phyloP scores from a whole-genome alignment of 2,329 filamentous ascomycete genomes.

The Tothia fuscella region DNA sequence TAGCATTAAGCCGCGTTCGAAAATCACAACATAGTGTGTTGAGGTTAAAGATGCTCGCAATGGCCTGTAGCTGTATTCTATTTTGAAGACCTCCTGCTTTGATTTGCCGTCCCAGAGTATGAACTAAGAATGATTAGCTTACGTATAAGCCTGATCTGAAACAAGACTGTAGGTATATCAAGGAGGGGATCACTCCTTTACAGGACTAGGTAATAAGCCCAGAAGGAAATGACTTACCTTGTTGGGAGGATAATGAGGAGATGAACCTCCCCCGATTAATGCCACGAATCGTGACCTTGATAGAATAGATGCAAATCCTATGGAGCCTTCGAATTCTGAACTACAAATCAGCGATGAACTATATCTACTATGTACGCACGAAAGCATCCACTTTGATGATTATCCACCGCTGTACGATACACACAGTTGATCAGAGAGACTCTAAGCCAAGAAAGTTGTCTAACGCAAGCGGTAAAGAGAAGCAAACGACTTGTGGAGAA shows the following conservation, averaged over 20 bases:
- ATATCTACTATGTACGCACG: background rate
- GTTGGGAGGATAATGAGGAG: constrained; percentile 76
- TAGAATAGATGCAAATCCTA: constrained; percentile 77
- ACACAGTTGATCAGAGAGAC: background rate
- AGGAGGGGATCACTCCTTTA: background rate
- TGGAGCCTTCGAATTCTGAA: constrained; percentile 45
- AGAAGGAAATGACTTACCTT: constrained; percentile 41
- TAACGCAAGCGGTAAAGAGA: background rate
- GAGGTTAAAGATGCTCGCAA: constrained; percentile 67
- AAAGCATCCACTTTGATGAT: constrained; percentile 15
- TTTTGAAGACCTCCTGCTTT: constrained; percentile 58
- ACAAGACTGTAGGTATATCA: too few species aligned
- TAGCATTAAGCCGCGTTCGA: constrained; percentile 70
- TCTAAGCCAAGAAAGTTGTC: too few species aligned
- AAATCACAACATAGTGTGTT: constrained; percentile 64
- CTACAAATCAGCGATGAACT: constrained; percentile 13
- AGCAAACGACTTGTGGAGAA: background rate
- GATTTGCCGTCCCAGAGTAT: constrained; percentile 88
- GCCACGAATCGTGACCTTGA: constrained; percentile 78
- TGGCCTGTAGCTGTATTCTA: constrained; percentile 71
- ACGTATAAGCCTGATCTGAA: background rate
- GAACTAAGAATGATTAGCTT: constrained; percentile 34
- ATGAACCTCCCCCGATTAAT: constrained; percentile 75
- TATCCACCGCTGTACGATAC: constrained; percentile 9
- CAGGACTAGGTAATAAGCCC: background rate